phyloP scores from a whole-genome alignment of 345 rosid genomes.

The Arabis hirsuta region DNA sequence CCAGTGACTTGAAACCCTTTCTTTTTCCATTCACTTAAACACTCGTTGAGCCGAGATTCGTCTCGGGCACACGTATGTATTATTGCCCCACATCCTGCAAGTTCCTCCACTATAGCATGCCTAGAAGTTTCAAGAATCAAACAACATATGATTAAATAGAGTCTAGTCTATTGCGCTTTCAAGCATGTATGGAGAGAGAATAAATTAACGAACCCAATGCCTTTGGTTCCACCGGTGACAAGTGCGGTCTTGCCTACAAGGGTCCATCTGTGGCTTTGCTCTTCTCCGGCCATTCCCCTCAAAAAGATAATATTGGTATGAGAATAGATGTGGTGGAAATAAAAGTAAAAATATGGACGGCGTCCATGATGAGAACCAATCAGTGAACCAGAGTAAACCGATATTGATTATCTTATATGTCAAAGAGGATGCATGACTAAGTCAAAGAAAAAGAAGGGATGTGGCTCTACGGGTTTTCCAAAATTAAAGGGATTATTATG shows the following conservation, averaged over 20 bases:
- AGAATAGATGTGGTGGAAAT: neutral
- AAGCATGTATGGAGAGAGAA: neutral
- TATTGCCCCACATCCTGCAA: constrained; percentile 11
- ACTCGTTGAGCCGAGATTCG: constrained; percentile 11
- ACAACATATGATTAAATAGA: neutral
- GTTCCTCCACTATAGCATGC: constrained; percentile 24
- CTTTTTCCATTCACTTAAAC: constrained; percentile 20
- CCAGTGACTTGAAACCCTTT: constrained; percentile 27
- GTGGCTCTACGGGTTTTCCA: too few relatives aligned
- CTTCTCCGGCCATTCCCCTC: constrained; percentile 10
- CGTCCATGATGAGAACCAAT: neutral
- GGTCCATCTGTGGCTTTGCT: constrained; percentile 21
- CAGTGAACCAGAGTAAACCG: too few relatives aligned
- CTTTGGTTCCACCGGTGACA: constrained; percentile 28
- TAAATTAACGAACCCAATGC: constrained; percentile 14
- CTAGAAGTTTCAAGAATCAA: constrained; percentile 2
- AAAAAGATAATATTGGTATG: neutral
- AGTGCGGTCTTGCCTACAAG: constrained; percentile 26
- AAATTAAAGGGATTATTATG: too few relatives aligned
- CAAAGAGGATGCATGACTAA: too few relatives aligned
- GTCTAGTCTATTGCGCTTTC: neutral
- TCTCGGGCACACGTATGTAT: constrained; percentile 28
- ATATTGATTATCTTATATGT: too few relatives aligned
- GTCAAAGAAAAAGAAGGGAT: too few relatives aligned
- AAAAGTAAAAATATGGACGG: neutral